phyloP scores from a whole-genome alignment of 768 basidiomycete species.

The Boletellus emodensis region DNA sequence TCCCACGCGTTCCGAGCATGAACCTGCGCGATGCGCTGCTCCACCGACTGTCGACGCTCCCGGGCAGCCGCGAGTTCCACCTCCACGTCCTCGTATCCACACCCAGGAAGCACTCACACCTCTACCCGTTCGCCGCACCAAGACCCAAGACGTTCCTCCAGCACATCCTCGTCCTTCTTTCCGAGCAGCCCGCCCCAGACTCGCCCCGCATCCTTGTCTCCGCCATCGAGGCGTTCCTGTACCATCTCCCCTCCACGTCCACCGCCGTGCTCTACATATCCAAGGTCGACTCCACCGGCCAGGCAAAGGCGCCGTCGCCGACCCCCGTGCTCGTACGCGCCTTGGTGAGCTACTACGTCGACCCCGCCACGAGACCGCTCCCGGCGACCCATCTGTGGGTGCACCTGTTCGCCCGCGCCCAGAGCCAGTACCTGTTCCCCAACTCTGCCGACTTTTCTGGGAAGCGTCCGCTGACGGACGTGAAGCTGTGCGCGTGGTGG shows the following conservation, averaged over 20 bases:
- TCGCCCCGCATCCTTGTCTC: constrained; percentile 61
- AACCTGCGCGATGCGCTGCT: constrained; percentile 63
- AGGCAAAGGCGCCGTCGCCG: constrained; percentile 58
- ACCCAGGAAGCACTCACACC: constrained; percentile 57
- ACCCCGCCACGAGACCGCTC: constrained; percentile 60
- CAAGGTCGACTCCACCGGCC: constrained; percentile 92
- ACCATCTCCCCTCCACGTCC: constrained; percentile 65
- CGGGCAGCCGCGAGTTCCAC: constrained; percentile 69
- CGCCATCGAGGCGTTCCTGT: constrained; percentile 76
- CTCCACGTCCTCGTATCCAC: constrained; percentile 70
- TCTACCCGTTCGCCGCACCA: constrained; percentile 74
- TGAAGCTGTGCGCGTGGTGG: constrained; percentile 91
- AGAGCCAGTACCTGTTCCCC: constrained; percentile 91
- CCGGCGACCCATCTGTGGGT: constrained; percentile 62
- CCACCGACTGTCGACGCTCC: constrained; percentile 48
- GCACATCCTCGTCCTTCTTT: constrained; percentile 72
- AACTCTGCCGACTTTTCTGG: constrained; percentile 68
- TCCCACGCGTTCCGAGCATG: constrained; percentile 32
- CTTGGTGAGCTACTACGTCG: constrained; percentile 60
- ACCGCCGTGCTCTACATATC: constrained; percentile 82
- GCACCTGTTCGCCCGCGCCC: constrained; percentile 87
- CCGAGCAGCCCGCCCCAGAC: constrained; percentile 51
- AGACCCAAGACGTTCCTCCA: constrained; percentile 66
- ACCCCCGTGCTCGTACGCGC: constrained; percentile 65
- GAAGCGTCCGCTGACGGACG: constrained; percentile 75